Evolutionary conservation across 2,329 filamentous ascomycete species (phyloP).

Genomic region (Calonectria crousiana): DNA sequence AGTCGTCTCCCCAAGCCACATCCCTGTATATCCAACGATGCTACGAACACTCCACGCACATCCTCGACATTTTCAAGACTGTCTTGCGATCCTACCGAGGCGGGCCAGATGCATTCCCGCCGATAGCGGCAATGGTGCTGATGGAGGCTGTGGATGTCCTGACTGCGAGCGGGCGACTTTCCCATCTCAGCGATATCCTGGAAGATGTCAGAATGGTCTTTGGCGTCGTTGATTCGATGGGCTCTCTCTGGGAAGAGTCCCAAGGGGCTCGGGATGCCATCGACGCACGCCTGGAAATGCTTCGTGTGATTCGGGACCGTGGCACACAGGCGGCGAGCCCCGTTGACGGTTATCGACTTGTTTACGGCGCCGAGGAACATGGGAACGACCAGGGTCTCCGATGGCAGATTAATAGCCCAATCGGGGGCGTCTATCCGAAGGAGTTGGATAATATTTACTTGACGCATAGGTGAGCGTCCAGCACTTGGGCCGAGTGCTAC

Average conservation of each 20-base stretch:
- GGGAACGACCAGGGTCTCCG: constrained; percentile 44
- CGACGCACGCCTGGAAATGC: constrained; percentile 50
- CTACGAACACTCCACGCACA: constrained; percentile 63
- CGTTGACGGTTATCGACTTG: constrained; percentile 47
- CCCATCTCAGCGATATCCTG: constrained; percentile 64
- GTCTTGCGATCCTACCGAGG: constrained; percentile 53
- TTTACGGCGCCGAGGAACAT: constrained; percentile 43
- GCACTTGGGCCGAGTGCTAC: neutral
- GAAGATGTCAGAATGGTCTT: constrained; percentile 66
- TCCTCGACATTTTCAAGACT: constrained; percentile 61
- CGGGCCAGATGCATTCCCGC: constrained; percentile 60
- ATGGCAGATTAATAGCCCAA: constrained; percentile 53
- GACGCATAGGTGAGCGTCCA: constrained; percentile 36
- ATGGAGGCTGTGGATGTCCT: constrained; percentile 76
- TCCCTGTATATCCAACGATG: constrained; percentile 61
- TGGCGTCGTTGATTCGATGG: constrained; percentile 67
- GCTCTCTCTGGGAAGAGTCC: constrained; percentile 70
- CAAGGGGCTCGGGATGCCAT: constrained; percentile 63
- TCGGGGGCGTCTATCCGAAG: constrained; percentile 51
- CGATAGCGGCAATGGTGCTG: constrained; percentile 72
- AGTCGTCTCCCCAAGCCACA: constrained; percentile 55
- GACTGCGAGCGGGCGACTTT: constrained; percentile 68
- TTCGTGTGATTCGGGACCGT: constrained; percentile 50
- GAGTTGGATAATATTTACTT: constrained; percentile 55
- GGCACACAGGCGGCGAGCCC: constrained; percentile 44